Conservation (phyloP, 805 yeast species). For the Pichia membranifaciens region DNA sequence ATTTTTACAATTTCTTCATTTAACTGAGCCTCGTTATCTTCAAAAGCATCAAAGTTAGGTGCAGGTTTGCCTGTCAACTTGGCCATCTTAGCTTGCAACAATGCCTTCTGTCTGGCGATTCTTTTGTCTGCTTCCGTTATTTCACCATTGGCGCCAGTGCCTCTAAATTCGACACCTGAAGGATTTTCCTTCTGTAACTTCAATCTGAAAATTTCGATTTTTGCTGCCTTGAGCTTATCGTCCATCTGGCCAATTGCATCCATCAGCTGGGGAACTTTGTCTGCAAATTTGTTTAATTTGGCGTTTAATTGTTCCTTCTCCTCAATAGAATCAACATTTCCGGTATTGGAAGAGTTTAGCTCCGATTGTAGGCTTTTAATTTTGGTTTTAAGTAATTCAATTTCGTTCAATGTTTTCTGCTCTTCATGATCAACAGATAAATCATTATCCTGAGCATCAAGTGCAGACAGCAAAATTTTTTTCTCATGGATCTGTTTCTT, state of each 20-base stretch:
- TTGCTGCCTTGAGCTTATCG: slow-evolving; percentile 59
- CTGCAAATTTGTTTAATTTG: slow-evolving; percentile 59
- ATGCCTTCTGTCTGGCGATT: slow-evolving; percentile 73
- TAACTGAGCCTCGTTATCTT: slow-evolving; percentile 49
- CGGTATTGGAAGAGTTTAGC: slow-evolving; percentile 25
- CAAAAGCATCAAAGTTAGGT: slow-evolving; percentile 40
- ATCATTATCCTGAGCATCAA: slow-evolving; percentile 62
- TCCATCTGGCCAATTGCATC: slow-evolving; percentile 58
- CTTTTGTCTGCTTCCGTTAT: slow-evolving; percentile 79
- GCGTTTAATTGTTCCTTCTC: slow-evolving; percentile 47
- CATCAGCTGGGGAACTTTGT: slow-evolving; percentile 67
- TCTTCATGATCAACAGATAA: slow-evolving; percentile 22
- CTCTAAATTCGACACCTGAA: slow-evolving; percentile 55
- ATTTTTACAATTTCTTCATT: slow-evolving; percentile 47
- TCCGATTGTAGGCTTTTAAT: slow-evolving; percentile 45
- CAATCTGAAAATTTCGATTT: slow-evolving; percentile 56
- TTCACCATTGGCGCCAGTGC: slow-evolving; percentile 83
- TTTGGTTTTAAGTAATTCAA: slow-evolving; percentile 58
- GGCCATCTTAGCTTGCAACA: slow-evolving; percentile 83
- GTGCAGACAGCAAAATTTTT: slow-evolving; percentile 60
- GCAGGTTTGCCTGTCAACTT: slow-evolving; percentile 76
- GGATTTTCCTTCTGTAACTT: slow-evolving; percentile 60
- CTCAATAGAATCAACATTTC: slow-evolving; percentile 31
- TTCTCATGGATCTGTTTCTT: slow-evolving; percentile 67
- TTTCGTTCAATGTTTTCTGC: slow-evolving; percentile 44